These are phyloP conservation scores for Penicillium sp. DNA, from an alignment of 2,329 filamentous ascomycete genomes.

Conservation along the genomic window DNA sequence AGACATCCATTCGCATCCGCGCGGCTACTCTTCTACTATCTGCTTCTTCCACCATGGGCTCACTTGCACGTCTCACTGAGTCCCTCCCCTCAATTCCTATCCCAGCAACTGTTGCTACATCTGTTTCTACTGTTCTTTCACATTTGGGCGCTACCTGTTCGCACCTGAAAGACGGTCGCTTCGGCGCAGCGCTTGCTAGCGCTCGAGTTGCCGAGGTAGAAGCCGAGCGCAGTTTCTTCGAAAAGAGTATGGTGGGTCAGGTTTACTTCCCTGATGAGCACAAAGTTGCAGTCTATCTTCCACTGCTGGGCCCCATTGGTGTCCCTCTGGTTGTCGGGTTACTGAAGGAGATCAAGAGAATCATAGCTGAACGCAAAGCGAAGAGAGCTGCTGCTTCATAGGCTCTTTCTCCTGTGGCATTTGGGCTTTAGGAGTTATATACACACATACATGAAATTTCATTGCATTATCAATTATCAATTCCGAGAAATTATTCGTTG, in stretches of 20 bases:
- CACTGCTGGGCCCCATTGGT: constrained; percentile 83
- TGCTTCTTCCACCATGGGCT: constrained; percentile 91
- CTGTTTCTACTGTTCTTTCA: constrained; percentile 75
- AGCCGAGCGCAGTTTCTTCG: constrained; percentile 93
- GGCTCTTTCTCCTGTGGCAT: background rate
- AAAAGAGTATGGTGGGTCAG: constrained; percentile 98
- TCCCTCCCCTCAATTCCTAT: constrained; percentile 90
- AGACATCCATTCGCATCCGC: constrained; percentile 80
- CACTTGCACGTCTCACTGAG: constrained; percentile 78
- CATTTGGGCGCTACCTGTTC: constrained; percentile 78
- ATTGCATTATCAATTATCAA: background rate
- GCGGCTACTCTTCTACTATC: constrained; percentile 83
- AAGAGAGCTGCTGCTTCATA: constrained; percentile 16
- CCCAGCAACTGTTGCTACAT: constrained; percentile 79
- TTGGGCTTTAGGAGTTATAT: constrained; percentile 9
- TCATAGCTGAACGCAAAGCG: constrained; percentile 35
- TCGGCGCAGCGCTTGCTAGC: constrained; percentile 70
- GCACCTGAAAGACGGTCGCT: constrained; percentile 62
- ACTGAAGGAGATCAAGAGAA: constrained; percentile 73
- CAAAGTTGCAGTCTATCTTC: constrained; percentile 94
- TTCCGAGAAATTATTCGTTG: background rate
- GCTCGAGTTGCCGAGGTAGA: constrained; percentile 84
- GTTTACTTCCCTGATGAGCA: constrained; percentile 99
- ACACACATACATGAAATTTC: background rate
- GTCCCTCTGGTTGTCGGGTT: constrained; percentile 85